These are phyloP conservation scores for Scheffersomyces insectosa DNA, from an alignment of 1,139 yeast species.

Conservation along the genomic window DNA sequence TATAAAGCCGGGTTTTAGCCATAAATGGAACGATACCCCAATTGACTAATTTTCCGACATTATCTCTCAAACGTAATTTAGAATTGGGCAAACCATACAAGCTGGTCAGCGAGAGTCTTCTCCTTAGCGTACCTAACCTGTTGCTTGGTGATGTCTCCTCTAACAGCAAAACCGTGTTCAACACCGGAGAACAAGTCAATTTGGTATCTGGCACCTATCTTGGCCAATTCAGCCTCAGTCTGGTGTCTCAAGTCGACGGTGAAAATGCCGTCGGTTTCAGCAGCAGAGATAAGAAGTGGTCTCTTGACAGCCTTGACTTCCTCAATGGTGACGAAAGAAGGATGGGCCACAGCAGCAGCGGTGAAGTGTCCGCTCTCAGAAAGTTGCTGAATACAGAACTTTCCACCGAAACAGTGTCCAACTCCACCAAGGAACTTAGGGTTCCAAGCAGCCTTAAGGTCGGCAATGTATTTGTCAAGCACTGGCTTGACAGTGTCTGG, in stretches of 20 bases:
- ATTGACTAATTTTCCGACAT: too few relatives aligned
- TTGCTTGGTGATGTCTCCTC: slow-evolving; percentile 64
- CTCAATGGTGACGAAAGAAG: slow-evolving; percentile 65
- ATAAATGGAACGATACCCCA: too few relatives aligned
- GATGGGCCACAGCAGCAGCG: slow-evolving; percentile 78
- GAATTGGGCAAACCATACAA: slow-evolving; percentile 42
- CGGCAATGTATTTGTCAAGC: slow-evolving; percentile 42
- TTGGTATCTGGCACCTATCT: slow-evolving; percentile 48
- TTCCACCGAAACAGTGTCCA: slow-evolving; percentile 90
- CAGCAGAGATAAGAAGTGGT: slow-evolving; percentile 72
- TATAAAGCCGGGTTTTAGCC: too few relatives aligned
- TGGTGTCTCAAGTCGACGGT: slow-evolving; percentile 59
- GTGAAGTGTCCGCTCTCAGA: slow-evolving; percentile 48
- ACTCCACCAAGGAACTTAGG: slow-evolving; percentile 59
- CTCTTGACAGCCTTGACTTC: slow-evolving; percentile 58
- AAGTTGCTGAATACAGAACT: slow-evolving; percentile 57
- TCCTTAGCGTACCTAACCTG: slow-evolving; percentile 64
- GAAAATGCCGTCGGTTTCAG: slow-evolving; percentile 66
- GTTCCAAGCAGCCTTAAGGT: slow-evolving; percentile 41
- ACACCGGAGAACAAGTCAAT: slow-evolving; percentile 62
- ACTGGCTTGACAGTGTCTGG: slow-evolving; percentile 43
- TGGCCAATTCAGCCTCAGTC: slow-evolving; percentile 57
- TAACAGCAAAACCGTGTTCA: slow-evolving; percentile 72
- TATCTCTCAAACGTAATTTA: background rate
- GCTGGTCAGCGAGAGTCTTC: slow-evolving; percentile 60